A percentile compares a stretch with the other conserved stretches of the same genome.
Evolutionary conservation across 2,329 filamentous ascomycete species (phyloP).

Genomic region (Fulvia fulva): DNA sequence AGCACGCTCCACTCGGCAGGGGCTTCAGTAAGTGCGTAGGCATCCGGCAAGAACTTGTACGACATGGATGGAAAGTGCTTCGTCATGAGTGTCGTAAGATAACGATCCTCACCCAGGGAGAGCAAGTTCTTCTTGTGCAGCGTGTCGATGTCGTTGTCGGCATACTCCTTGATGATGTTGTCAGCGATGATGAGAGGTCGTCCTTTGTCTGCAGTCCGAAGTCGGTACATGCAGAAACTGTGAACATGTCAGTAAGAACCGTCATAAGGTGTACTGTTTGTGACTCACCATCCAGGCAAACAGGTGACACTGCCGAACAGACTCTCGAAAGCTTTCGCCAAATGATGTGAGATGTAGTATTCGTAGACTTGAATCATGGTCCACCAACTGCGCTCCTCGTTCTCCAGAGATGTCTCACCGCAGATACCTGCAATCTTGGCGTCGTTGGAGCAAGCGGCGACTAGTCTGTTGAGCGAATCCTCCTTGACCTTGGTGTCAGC

Average conservation of each 20-base stretch:
- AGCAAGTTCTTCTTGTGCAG: slow-evolving; percentile 92
- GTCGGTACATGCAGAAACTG: slow-evolving; percentile 98
- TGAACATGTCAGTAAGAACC: neutral
- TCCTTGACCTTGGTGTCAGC: slow-evolving; percentile 92
- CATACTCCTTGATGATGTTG: slow-evolving; percentile 81
- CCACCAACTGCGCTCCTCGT: slow-evolving; percentile 94
- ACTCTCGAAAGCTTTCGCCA: slow-evolving; percentile 95
- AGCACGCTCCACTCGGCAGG: slow-evolving; percentile 92
- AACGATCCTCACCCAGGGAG: slow-evolving; percentile 94
- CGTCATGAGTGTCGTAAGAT: slow-evolving; percentile 94
- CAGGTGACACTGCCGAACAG: slow-evolving; percentile 97
- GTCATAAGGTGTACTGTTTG: neutral
- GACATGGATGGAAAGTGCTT: slow-evolving; percentile 95
- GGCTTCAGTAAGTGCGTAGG: slow-evolving; percentile 87
- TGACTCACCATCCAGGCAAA: slow-evolving; percentile 92
- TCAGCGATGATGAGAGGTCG: slow-evolving; percentile 93
- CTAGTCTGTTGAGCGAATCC: slow-evolving; percentile 86
- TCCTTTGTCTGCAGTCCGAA: slow-evolving; percentile 88
- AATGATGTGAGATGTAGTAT: slow-evolving; percentile 97
- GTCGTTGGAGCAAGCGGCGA: slow-evolving; percentile 88
- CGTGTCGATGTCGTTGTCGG: slow-evolving; percentile 84
- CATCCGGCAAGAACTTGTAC: slow-evolving; percentile 93
- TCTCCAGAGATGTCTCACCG: slow-evolving; percentile 92
- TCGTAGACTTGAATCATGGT: slow-evolving; percentile 99
- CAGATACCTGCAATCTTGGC: slow-evolving; percentile 96